These are phyloP conservation scores for Ananas comosus DNA, from an alignment of 176 grass and related monocot species.

Conservation along the genomic window DNA sequence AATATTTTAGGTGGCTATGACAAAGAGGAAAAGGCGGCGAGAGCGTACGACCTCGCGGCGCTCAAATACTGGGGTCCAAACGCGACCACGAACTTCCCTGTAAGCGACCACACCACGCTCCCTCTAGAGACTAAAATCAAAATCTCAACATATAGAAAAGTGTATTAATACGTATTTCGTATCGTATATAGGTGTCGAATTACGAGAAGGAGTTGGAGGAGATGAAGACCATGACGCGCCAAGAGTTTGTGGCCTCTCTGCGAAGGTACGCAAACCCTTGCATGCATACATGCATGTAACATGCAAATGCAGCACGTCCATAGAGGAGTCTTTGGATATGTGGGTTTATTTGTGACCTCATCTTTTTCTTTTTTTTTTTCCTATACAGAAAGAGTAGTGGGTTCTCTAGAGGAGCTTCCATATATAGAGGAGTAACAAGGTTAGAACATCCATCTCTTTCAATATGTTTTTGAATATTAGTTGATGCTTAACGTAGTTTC, in stretches of 20 bases:
- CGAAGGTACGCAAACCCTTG: conserved; percentile 55
- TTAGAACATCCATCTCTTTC: conserved; percentile 16
- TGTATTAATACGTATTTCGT: conserved; percentile 7
- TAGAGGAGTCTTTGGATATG: background rate
- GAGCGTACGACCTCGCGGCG: conserved; percentile 78
- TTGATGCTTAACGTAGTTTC: background rate
- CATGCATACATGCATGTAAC: conserved; percentile 21
- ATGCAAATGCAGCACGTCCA: background rate
- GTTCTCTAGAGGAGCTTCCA: conserved; percentile 94
- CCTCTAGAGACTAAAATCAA: background rate
- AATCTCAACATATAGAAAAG: background rate
- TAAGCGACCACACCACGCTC: conserved; percentile 20
- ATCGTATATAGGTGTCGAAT: conserved; percentile 42
- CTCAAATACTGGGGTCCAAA: conserved; percentile 86
- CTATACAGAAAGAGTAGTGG: conserved; percentile 79
- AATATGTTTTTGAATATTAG: background rate
- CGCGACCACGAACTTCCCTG: conserved; percentile 82
- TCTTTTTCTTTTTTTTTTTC: conserved; percentile 14
- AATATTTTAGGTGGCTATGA: conserved; percentile 69
- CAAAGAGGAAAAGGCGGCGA: conserved; percentile 84
- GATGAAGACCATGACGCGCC: conserved; percentile 89
- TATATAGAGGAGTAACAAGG: conserved; percentile 95
- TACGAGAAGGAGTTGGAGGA: conserved; percentile 83
- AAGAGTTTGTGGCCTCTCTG: conserved; percentile 86
- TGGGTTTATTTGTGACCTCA: conserved; percentile 14